phyloP scores from a whole-genome alignment of 306 rosid genomes.

The Pachyrhizus erosus region DNA sequence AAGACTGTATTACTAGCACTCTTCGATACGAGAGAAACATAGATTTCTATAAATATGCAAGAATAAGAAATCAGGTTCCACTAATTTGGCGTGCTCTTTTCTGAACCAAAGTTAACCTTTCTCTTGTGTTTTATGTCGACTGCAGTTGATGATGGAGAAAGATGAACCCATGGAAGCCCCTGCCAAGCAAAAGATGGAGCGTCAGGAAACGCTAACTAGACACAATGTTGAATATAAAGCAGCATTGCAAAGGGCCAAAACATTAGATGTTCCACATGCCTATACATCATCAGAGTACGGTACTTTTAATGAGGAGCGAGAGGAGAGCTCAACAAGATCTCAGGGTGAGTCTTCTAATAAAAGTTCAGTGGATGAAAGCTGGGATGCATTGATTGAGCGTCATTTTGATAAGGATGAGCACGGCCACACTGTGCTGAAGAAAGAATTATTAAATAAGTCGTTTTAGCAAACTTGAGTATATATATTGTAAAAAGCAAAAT shows the following conservation, averaged over 20 bases:
- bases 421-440: conserved; percentile 58
- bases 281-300: conserved; percentile 71
- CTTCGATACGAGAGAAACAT: neutral
- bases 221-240: conserved; percentile 77
- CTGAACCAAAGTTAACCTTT: conserved; percentile 6
- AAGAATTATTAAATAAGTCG: conserved; percentile 38
- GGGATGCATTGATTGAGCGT: conserved; percentile 69
- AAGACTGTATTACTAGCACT: neutral
- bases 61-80: neutral
- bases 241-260: conserved; percentile 88
- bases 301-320: conserved; percentile 66
- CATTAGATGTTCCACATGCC: conserved; percentile 85
- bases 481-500: conserved; percentile 4
- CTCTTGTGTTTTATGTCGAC: conserved; percentile 26
- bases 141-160: conserved; percentile 75
- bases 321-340: conserved; percentile 52
- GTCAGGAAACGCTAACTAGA: conserved; percentile 68
- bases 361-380: conserved; percentile 54
- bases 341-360: conserved; percentile 63
- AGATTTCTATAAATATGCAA: neutral
- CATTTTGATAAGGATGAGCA: conserved; percentile 63
- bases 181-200: conserved; percentile 77
- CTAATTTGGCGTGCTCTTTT: conserved; percentile 8
- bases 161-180: conserved; percentile 70
- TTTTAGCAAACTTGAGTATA: neutral